phyloP scores from a whole-genome alignment of 176 grass and related monocot genomes.

The Triticum timopheevii region DNA sequence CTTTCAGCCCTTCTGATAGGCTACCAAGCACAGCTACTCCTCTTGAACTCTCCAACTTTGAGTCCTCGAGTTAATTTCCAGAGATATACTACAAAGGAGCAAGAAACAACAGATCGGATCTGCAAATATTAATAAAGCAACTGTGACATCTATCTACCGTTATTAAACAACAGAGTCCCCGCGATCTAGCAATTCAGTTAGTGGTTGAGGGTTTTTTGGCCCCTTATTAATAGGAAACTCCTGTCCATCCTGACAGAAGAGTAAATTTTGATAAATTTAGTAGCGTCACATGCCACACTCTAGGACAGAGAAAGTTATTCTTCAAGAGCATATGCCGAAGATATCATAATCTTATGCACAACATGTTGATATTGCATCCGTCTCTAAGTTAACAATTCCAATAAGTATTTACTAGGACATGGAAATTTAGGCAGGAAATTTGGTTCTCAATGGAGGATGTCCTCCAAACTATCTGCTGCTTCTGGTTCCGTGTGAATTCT shows the following conservation, averaged over 20 bases:
- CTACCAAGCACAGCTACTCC: constrained; percentile 71
- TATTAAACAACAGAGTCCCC: background rate
- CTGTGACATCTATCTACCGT: background rate
- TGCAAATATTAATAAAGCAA: background rate
- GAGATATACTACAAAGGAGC: background rate
- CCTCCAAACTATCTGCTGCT: background rate
- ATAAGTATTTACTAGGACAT: background rate
- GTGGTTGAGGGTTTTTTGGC: background rate
- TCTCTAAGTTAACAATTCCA: background rate
- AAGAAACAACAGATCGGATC: background rate
- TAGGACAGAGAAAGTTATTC: background rate
- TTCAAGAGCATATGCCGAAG: background rate
- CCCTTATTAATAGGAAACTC: background rate
- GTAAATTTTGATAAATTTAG: background rate
- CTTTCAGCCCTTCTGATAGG: constrained; percentile 75
- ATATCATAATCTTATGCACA: background rate
- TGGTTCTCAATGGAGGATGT: background rate
- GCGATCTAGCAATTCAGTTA: background rate
- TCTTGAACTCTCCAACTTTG: background rate
- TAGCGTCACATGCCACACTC: background rate
- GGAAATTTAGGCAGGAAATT: background rate
- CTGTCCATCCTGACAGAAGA: background rate
- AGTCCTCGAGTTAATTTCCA: background rate
- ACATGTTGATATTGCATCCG: background rate
- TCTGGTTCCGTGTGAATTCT: constrained; percentile 24